These are phyloP conservation scores for Raffaelea ambrosiae DNA, from an alignment of 2,329 filamentous ascomycete species.

Conservation along the genomic window DNA sequence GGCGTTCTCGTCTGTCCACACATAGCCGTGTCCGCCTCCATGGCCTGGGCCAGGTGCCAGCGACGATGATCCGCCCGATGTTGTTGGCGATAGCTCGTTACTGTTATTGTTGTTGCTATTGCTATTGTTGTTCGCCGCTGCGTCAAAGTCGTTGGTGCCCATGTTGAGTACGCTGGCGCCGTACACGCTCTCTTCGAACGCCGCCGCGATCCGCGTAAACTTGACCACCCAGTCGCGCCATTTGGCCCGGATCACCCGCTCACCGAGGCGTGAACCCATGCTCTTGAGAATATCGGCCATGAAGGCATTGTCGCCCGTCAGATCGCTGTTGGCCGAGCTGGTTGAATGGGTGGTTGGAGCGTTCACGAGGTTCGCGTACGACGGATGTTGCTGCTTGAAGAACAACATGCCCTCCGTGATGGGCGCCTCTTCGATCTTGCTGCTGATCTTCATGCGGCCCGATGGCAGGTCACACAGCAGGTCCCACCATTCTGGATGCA, in stretches of 20 bases:
- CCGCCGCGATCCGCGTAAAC: slow-evolving; percentile 84
- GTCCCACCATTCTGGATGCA: slow-evolving; percentile 98
- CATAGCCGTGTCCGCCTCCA: slow-evolving; percentile 82
- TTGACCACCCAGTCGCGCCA: slow-evolving; percentile 93
- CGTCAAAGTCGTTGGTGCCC: slow-evolving; percentile 62
- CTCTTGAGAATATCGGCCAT: slow-evolving; percentile 80
- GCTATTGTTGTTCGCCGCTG: too few species aligned
- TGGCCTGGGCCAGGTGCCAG: slow-evolving; percentile 29
- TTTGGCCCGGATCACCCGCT: slow-evolving; percentile 82
- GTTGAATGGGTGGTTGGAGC: slow-evolving; percentile 27
- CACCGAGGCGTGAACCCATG: slow-evolving; percentile 77
- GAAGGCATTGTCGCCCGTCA: slow-evolving; percentile 81
- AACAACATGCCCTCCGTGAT: slow-evolving; percentile 77
- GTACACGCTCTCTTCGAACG: slow-evolving; percentile 93
- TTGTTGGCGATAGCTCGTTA: slow-evolving; percentile 19
- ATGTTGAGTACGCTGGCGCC: slow-evolving; percentile 86
- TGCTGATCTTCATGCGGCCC: slow-evolving; percentile 90
- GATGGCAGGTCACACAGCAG: slow-evolving; percentile 86
- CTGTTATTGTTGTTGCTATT: too few species aligned
- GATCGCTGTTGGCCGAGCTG: slow-evolving; percentile 42
- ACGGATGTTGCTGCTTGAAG: slow-evolving; percentile 73
- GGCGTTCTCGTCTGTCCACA: slow-evolving; percentile 78
- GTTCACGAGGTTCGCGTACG: slow-evolving; percentile 41
- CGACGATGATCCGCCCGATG: slow-evolving; percentile 25
- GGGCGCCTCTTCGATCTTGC: slow-evolving; percentile 70